phyloP scores from a whole-genome alignment of 192 early-diverging fungal genomes.

The Backusella liffmaniae region DNA sequence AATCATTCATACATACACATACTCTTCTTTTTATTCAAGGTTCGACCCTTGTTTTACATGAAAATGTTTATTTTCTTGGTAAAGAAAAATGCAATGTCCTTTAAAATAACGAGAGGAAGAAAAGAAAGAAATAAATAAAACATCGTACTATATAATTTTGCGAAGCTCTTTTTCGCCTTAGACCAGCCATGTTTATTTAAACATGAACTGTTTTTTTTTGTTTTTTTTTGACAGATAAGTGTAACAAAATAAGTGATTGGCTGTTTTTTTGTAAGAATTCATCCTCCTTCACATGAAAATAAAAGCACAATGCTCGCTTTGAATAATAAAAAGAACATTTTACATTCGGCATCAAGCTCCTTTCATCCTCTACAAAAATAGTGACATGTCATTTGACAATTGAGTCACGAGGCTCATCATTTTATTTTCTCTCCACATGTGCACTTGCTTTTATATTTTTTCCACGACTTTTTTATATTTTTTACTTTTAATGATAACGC shows the following conservation, averaged over 20 bases:
- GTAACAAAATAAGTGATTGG: neutral
- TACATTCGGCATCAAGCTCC: neutral
- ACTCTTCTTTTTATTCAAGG: neutral
- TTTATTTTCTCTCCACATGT: neutral
- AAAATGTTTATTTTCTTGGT: neutral
- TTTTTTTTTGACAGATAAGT: too few species aligned
- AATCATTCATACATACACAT: neutral
- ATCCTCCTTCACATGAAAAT: neutral
- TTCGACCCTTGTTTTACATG: neutral
- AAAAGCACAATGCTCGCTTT: neutral
- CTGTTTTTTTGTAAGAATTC: neutral
- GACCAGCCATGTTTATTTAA: too few species aligned
- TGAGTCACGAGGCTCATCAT: neutral
- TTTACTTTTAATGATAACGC: neutral
- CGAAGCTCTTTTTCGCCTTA: too few species aligned
- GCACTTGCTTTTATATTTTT: neutral
- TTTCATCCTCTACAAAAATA: neutral
- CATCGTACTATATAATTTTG: too few species aligned
- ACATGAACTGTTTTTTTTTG: too few species aligned
- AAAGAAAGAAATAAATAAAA: too few species aligned
- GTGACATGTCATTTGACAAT: neutral
- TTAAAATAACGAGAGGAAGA: too few species aligned
- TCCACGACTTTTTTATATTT: neutral
- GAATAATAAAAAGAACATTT: too few species aligned
- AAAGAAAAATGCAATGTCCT: neutral